Conservation (phyloP, 2,329 filamentous ascomycete species). For the Cladosporium sp. region DNA sequence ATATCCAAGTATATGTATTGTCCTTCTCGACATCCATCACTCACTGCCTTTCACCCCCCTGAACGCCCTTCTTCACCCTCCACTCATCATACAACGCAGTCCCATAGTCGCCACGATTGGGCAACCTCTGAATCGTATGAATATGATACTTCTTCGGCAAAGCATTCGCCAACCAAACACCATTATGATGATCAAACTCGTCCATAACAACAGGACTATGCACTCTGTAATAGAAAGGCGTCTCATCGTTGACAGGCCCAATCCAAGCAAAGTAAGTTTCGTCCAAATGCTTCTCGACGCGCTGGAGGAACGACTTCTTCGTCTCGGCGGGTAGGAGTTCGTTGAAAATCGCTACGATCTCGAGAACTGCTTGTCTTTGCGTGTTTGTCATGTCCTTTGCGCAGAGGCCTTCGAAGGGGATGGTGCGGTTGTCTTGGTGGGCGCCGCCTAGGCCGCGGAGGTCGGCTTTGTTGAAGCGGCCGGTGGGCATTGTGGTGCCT, state of each 20-base stretch:
- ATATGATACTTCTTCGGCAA: conserved; percentile 73
- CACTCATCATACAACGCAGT: conserved; percentile 10
- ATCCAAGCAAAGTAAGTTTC: conserved; percentile 79
- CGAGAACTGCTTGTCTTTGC: conserved; percentile 51
- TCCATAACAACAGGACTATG: conserved; percentile 68
- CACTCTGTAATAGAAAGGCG: conserved; percentile 71
- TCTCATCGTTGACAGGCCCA: conserved; percentile 58
- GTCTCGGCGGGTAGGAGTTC: conserved; percentile 59
- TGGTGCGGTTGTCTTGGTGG: conserved; percentile 68
- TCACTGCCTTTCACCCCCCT: conserved; percentile 3
- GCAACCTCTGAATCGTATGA: conserved; percentile 65
- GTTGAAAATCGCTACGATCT: conserved; percentile 59
- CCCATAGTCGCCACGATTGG: conserved; percentile 54
- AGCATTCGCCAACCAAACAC: conserved; percentile 67
- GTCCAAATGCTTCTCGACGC: conserved; percentile 50
- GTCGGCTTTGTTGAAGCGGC: conserved; percentile 74
- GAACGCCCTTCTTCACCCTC: not conserved
- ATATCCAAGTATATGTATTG: too few species aligned
- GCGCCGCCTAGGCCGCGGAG: conserved; percentile 72
- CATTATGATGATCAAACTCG: conserved; percentile 76
- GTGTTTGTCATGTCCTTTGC: conserved; percentile 45
- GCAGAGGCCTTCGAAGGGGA: conserved; percentile 63
- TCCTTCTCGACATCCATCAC: not conserved
- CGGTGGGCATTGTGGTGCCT: conserved; percentile 45
- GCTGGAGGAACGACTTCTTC: conserved; percentile 49